Conservation (phyloP, 352 stramenopile genomes). For the Phytophthora pseudosyringae region DNA sequence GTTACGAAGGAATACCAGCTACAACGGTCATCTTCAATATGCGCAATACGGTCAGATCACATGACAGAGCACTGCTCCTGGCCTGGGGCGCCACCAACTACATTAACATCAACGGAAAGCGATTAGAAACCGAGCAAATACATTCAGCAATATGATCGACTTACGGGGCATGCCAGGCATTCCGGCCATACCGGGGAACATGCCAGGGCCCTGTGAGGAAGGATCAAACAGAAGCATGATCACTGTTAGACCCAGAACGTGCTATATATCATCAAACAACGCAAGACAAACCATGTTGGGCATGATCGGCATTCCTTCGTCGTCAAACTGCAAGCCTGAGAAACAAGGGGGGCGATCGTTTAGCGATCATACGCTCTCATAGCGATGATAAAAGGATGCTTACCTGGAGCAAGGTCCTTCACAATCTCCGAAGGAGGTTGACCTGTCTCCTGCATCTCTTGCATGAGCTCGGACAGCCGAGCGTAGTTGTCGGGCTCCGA, state of each 20-base stretch:
- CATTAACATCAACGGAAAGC: constrained; percentile 10
- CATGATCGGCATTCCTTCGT: constrained; percentile 97
- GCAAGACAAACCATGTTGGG: constrained; percentile 84
- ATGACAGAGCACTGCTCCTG: constrained; percentile 82
- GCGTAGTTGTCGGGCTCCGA: constrained; percentile 96
- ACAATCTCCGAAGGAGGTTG: constrained; percentile 98
- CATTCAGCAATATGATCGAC: constrained; percentile 15
- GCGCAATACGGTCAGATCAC: constrained; percentile 35
- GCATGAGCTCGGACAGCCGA: constrained; percentile 97
- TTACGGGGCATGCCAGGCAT: constrained; percentile 82
- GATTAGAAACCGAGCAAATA: constrained; percentile 4
- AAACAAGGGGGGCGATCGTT: background rate
- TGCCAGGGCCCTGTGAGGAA: constrained; percentile 58
- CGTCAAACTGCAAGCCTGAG: constrained; percentile 93
- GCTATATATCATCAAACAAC: background rate
- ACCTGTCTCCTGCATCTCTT: constrained; percentile 94
- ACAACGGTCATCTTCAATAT: constrained; percentile 27
- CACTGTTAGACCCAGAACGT: constrained; percentile 9
- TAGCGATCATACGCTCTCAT: constrained; percentile 1
- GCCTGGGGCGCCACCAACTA: constrained; percentile 61
- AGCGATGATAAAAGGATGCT: background rate
- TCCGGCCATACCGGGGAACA: constrained; percentile 86
- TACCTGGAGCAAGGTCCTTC: constrained; percentile 96
- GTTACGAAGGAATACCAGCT: constrained; percentile 29
- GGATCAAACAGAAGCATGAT: background rate